These are phyloP conservation scores for Diaporthe australafricana DNA, from an alignment of 2,329 filamentous ascomycete genomes.

Conservation along the genomic window DNA sequence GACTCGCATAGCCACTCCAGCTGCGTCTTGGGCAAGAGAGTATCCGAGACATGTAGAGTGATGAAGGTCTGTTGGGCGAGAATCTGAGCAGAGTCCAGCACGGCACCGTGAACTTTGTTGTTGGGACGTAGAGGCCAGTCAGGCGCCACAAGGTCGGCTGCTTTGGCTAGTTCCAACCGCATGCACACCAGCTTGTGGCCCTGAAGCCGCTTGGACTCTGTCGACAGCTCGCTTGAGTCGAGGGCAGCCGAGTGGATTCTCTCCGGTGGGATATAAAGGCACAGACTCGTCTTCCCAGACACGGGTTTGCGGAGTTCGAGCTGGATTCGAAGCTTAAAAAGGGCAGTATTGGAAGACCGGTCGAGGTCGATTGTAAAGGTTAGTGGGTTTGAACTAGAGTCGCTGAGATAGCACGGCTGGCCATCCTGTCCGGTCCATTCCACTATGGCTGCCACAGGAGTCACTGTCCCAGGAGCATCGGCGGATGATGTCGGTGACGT, in stretches of 20 bases:
- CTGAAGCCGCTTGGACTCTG: not conserved
- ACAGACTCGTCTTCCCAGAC: slow-evolving; percentile 16
- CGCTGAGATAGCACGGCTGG: slow-evolving; percentile 1
- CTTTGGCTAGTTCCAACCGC: not conserved
- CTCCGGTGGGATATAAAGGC: slow-evolving; percentile 6
- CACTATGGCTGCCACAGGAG: slow-evolving; percentile 2
- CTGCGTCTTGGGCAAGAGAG: slow-evolving; percentile 1
- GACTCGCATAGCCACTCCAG: slow-evolving; percentile 21
- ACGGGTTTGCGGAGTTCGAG: slow-evolving; percentile 17
- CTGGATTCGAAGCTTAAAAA: slow-evolving; percentile 1
- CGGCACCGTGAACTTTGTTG: slow-evolving; percentile 29
- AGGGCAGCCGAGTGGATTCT: slow-evolving; percentile 18
- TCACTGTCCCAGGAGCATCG: not conserved
- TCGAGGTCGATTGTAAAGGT: not conserved
- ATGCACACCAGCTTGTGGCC: not conserved
- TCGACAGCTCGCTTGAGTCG: not conserved
- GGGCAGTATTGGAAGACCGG: slow-evolving; percentile 5
- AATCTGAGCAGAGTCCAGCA: slow-evolving; percentile 25
- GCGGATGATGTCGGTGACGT: not conserved
- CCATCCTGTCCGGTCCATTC: slow-evolving; percentile 18
- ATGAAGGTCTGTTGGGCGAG: slow-evolving; percentile 22
- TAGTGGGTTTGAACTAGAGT: slow-evolving; percentile 10
- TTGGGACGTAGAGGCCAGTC: slow-evolving; percentile 24
- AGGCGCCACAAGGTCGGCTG: slow-evolving; percentile 10
- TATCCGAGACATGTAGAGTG: slow-evolving; percentile 1